phyloP scores from a whole-genome alignment of 1,284 basidiomycete genomes.

The Ceratobasidium sp. region DNA sequence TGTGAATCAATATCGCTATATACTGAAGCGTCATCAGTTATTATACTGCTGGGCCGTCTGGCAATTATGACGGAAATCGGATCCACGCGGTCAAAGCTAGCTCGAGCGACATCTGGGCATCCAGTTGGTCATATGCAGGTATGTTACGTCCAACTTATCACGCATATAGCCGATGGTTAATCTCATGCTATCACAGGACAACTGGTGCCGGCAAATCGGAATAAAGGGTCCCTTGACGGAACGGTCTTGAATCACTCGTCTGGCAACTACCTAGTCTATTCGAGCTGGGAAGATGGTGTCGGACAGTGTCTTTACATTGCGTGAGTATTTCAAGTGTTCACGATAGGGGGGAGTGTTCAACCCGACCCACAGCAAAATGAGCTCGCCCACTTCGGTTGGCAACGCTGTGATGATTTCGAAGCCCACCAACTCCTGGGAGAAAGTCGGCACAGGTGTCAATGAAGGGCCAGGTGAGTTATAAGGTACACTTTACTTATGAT shows the following conservation, averaged over 20 bases:
- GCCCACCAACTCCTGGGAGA: constrained; percentile 40
- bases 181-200: not conserved
- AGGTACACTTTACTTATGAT: too few relatives aligned
- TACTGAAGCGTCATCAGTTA: too few relatives aligned
- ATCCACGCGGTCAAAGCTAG: constrained; percentile 21
- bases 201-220: not conserved
- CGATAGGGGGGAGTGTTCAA: not conserved
- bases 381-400: constrained; percentile 10
- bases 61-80: not conserved
- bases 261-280: constrained; percentile 39
- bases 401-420: not conserved
- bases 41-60: constrained; percentile 20
- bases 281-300: constrained; percentile 16
- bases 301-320: constrained; percentile 42
- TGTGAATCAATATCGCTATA: not conserved
- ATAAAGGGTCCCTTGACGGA: constrained; percentile 20
- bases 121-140: constrained; percentile 22
- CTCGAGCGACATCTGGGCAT: constrained; percentile 37
- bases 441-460: constrained; percentile 9
- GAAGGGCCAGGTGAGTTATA: constrained; percentile 29
- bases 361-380: constrained; percentile 4
- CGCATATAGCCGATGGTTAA: not conserved
- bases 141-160: not conserved
- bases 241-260: constrained; percentile 20
- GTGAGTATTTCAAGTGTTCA: not conserved